phyloP scores from a whole-genome alignment of 306 rosid genomes.

The Urtica urens region DNA sequence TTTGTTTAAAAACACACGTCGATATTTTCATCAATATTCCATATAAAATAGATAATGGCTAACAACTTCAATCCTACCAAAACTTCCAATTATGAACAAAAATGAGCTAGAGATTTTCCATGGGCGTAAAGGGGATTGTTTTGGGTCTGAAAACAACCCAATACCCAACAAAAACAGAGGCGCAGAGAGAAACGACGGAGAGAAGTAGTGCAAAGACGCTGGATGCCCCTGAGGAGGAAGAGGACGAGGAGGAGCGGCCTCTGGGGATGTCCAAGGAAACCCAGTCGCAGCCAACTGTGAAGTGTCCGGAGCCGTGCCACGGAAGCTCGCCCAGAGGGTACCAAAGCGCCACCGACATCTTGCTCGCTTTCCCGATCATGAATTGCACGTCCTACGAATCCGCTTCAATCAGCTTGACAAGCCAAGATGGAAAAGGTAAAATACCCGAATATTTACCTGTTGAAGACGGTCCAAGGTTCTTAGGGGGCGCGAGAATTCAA shows the following conservation, averaged over 20 bases:
- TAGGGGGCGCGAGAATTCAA: constrained; percentile 90
- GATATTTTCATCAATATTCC: too few relatives aligned
- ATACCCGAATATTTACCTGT: constrained; percentile 58
- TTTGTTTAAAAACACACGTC: too few relatives aligned
- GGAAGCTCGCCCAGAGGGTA: constrained; percentile 66
- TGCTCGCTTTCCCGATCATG: constrained; percentile 60
- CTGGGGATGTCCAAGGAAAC: constrained; percentile 56
- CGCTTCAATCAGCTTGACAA: constrained; percentile 25
- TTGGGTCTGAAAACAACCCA: constrained; percentile 33
- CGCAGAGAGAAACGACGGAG: constrained; percentile 81
- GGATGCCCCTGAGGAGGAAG: constrained; percentile 42
- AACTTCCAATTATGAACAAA: too few relatives aligned
- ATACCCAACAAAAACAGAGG: constrained; percentile 61
- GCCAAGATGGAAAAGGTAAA: constrained; percentile 2
- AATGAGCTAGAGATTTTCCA: constrained; percentile 52
- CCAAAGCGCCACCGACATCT: constrained; percentile 93
- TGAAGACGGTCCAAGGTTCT: constrained; percentile 93
- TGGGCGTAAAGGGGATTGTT: constrained; percentile 34
- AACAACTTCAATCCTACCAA: too few relatives aligned
- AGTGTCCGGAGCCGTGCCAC: constrained; percentile 94
- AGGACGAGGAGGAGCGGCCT: constrained; percentile 24
- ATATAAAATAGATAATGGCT: too few relatives aligned
- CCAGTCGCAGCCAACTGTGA: constrained; percentile 81
- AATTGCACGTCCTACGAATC: constrained; percentile 94
- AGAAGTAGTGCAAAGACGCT: constrained; percentile 64